Percentiles rank a stretch among this genome's conserved stretches.
phyloP scores from a whole-genome alignment of 1,284 basidiomycete species.

The Bjerkandera adusta region DNA sequence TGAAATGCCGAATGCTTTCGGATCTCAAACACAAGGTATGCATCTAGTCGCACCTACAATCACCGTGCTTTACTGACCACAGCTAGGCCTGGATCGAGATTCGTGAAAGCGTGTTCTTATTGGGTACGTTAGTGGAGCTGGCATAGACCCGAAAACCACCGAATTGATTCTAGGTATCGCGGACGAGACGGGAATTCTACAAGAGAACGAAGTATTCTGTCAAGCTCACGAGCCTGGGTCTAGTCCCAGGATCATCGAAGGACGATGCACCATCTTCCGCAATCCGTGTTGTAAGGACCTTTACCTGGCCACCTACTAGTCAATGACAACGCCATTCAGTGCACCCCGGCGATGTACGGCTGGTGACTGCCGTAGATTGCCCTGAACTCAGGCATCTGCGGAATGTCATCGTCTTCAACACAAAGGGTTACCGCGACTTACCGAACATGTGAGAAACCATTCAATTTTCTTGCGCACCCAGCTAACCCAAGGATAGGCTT shows the following conservation, averaged over 20 bases:
- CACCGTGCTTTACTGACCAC: neutral
- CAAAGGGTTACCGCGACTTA: slow-evolving; percentile 8
- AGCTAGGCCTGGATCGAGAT: slow-evolving; percentile 13
- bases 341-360: slow-evolving; percentile 14
- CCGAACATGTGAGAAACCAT: slow-evolving; percentile 13
- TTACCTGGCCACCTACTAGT: neutral
- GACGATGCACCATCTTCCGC: slow-evolving; percentile 10
- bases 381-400: slow-evolving; percentile 8
- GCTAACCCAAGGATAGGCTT: slow-evolving; percentile 5
- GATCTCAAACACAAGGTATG: slow-evolving; percentile 14
- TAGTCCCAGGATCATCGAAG: slow-evolving; percentile 2
- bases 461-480: neutral
- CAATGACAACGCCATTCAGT: neutral
- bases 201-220: slow-evolving; percentile 13
- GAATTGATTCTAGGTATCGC: slow-evolving; percentile 2
- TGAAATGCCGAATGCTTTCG: slow-evolving; percentile 11
- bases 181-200: slow-evolving; percentile 10
- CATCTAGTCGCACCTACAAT: neutral
- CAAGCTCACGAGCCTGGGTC: slow-evolving; percentile 9
- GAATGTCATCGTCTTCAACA: slow-evolving; percentile 15
- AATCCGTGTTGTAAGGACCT: slow-evolving; percentile 13
- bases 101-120: slow-evolving; percentile 12
- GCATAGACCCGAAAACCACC: too few relatives aligned
- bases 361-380: slow-evolving; percentile 12
- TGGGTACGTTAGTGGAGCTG: too few relatives aligned